Evolutionary conservation across 805 yeast genomes (phyloP), one percentile per base, ranked within the genome.

Genomic region (Cyberlindnera subsufficiens): DNA sequence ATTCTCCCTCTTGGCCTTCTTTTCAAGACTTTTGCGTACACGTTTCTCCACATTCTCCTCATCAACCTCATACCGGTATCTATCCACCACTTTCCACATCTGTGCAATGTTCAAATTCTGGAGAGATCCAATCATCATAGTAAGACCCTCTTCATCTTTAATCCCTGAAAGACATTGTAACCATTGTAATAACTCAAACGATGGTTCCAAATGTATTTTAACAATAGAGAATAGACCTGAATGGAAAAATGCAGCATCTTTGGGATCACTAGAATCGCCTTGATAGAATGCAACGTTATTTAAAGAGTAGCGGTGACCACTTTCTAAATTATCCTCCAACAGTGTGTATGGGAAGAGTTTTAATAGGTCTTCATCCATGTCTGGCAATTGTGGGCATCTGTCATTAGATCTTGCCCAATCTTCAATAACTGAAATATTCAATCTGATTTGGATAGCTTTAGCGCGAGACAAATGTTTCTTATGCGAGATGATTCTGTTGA

Each of bases 181-280:
- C 91, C 96, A 91, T 61, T 91, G 96, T 42, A 91, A 66, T 25
- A 91, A 63, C 60, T 91, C 90, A 40, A 83, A 75, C 0, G 85
- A 69, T 0, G 96, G 89, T 45, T 75, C 76, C 40, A 90, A 67
- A 50, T 86, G 88, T 18, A 67, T 65, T 32, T 76, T 78, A 0
- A 93, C 82, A 17, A 88, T 74, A 40, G 75, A 74, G 54, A 71
- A 78, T 39, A 87, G 68, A 1, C 87, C 69, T 40, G 75, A 77
- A 59, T 84, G 86, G 56, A 75, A 80, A 52, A 82, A 83, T 10
- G 71, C 57, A 4, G 82, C 69, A 49, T 75, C 75, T 29, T 59
- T 56, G 3, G 82, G 76, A 47, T 74, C 63, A 3, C 56, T 54
- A 1, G 42, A n/a, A 30, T 67, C 50, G 1, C 50, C 54, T 2